These are phyloP conservation scores for Pichia norvegensis DNA, from an alignment of 1,139 yeast species.

Conservation along the genomic window DNA sequence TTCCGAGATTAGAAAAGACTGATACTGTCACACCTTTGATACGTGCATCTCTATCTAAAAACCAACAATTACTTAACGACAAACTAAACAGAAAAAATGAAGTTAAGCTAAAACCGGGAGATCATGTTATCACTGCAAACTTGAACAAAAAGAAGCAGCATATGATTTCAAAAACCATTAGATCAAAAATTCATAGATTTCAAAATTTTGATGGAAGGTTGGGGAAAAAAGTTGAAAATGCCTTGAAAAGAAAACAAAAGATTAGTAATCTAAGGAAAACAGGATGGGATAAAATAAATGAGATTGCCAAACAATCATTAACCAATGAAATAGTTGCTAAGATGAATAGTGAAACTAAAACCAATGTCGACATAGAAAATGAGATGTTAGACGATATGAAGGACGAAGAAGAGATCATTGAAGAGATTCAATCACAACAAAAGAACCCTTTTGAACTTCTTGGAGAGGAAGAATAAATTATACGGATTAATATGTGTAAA, in stretches of 20 bases:
- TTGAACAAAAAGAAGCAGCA: conserved; percentile 21
- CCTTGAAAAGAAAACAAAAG: conserved; percentile 54
- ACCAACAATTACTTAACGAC: conserved; percentile 51
- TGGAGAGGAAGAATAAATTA: conserved; percentile 39
- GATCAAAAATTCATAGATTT: conserved; percentile 40
- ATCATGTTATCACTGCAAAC: conserved; percentile 24
- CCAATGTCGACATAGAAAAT: conserved; percentile 19
- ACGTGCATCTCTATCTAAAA: conserved; percentile 56
- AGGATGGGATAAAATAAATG: conserved; percentile 66
- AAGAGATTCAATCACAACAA: conserved; percentile 12
- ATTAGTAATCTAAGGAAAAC: conserved; percentile 58
- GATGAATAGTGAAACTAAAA: conserved; percentile 30
- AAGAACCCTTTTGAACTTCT: conserved; percentile 41
- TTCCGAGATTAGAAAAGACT: conserved; percentile 52
- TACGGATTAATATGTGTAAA: neutral
- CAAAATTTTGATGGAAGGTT: conserved; percentile 48
- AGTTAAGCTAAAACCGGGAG: conserved; percentile 26
- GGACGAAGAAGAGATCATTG: conserved; percentile 20
- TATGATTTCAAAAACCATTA: conserved; percentile 34
- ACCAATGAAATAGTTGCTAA: conserved; percentile 9
- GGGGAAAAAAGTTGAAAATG: conserved; percentile 53
- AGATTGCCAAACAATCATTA: conserved; percentile 19
- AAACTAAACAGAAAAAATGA: conserved; percentile 38
- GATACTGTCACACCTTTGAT: conserved; percentile 58
- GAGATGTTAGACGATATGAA: conserved; percentile 24